A percentile compares a stretch with the other conserved stretches of the same genome.
Conservation (phyloP, 2,329 filamentous ascomycete genomes). For the Aspergillus fructus region DNA sequence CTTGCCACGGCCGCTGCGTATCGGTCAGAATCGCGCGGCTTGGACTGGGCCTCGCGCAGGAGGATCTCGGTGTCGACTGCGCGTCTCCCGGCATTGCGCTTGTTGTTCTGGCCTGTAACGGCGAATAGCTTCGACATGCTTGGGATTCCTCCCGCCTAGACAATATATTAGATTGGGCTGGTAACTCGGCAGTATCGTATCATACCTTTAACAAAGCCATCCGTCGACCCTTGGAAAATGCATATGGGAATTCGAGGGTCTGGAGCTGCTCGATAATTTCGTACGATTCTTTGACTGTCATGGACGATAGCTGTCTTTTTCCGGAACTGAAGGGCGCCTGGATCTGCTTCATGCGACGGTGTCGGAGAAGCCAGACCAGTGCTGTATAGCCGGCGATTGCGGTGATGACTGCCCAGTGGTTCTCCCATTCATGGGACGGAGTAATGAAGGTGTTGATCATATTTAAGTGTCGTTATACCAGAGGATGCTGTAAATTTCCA, state of each 20-base stretch:
- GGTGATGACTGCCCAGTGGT: neutral
- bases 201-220: conserved; percentile 30
- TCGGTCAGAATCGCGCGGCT: conserved; percentile 38
- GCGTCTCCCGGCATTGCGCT: conserved; percentile 46
- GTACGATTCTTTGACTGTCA: conserved; percentile 32
- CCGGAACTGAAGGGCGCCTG: neutral
- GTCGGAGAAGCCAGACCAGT: neutral
- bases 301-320: conserved; percentile 23
- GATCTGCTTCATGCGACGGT: conserved; percentile 2
- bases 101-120: conserved; percentile 46
- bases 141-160: conserved; percentile 50
- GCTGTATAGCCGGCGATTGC: conserved; percentile 2
- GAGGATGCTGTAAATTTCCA: too few relatives aligned
- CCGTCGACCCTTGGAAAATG: conserved; percentile 25
- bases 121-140: conserved; percentile 49
- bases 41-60: conserved; percentile 42
- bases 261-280: conserved; percentile 27
- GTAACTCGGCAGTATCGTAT: too few relatives aligned
- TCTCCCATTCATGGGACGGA: too few relatives aligned
- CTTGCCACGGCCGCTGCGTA: conserved; percentile 51
- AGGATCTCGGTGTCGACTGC: conserved; percentile 50
- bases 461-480: too few relatives aligned
- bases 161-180: neutral
- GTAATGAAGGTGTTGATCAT: too few relatives aligned
- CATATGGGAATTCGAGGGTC: conserved; percentile 34